phyloP scores from a whole-genome alignment of 2,329 filamentous ascomycete species.

The Colletotrichum tamarilloi region DNA sequence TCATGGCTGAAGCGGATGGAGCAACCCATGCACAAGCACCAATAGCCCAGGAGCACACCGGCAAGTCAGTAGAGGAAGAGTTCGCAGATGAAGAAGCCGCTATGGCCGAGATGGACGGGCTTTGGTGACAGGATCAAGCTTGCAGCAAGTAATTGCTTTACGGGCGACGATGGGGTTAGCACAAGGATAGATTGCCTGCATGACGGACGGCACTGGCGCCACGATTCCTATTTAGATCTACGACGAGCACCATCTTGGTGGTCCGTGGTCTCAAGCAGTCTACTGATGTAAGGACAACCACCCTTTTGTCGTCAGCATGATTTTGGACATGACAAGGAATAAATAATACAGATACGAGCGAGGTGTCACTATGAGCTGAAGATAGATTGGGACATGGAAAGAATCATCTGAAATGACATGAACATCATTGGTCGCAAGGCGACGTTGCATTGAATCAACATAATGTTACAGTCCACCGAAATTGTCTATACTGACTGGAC shows the following conservation, averaged over 20 bases:
- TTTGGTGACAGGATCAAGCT: conserved; percentile 52
- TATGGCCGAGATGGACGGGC: conserved; percentile 72
- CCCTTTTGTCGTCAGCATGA: no score
- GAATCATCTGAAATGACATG: neutral
- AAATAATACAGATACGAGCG: no score
- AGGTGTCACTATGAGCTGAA: no score
- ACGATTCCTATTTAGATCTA: no score
- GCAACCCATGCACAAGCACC: conserved; percentile 35
- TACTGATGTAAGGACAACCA: no score
- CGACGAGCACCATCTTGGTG: no score
- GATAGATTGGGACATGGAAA: neutral
- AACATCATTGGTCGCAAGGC: conserved; percentile 11
- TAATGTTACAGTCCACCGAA: conserved; percentile 18
- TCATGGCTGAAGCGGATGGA: conserved; percentile 52
- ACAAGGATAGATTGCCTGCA: neutral
- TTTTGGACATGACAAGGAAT: no score
- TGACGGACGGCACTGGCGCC: neutral
- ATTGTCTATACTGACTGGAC: neutral
- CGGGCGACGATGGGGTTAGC: neutral
- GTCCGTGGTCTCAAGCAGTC: no score
- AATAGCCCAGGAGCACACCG: conserved; percentile 15
- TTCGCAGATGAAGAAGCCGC: conserved; percentile 75
- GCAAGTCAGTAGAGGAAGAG: conserved; percentile 43
- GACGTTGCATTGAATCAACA: neutral
- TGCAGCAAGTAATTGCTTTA: neutral